Evolutionary conservation across 2,329 filamentous ascomycete species (phyloP).

Genomic region (Purpureocillium lavendulum): DNA sequence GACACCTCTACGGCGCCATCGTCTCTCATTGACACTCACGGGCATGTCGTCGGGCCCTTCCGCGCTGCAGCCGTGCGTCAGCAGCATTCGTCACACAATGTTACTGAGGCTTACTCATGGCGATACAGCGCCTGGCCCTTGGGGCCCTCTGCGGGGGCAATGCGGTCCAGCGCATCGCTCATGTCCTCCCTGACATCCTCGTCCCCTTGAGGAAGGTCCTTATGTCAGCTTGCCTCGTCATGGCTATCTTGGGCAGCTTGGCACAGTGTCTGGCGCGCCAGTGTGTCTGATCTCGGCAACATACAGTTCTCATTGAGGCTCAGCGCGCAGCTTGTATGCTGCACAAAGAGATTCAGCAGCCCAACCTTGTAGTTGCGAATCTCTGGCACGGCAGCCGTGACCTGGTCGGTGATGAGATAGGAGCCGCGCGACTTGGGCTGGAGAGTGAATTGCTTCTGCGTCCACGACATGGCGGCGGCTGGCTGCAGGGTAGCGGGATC

Average conservation of each 20-base stretch:
- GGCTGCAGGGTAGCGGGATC: slow-evolving; percentile 15
- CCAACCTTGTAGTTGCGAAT: slow-evolving; percentile 77
- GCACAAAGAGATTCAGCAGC: slow-evolving; percentile 81
- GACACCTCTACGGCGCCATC: not conserved
- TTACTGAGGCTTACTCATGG: slow-evolving; percentile 44
- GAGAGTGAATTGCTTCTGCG: slow-evolving; percentile 77
- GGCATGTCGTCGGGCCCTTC: slow-evolving; percentile 96
- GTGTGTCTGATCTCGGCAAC: slow-evolving; percentile 9
- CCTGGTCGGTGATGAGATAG: slow-evolving; percentile 79
- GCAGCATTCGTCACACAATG: not conserved
- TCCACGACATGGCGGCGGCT: slow-evolving; percentile 57
- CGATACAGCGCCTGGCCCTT: slow-evolving; percentile 70
- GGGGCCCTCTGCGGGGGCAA: slow-evolving; percentile 70
- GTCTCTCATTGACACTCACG: slow-evolving; percentile 29
- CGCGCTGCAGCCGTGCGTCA: slow-evolving; percentile 36
- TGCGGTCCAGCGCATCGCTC: slow-evolving; percentile 85
- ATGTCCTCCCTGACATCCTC: slow-evolving; percentile 83
- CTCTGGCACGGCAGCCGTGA: slow-evolving; percentile 67
- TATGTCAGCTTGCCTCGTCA: not conserved
- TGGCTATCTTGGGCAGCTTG: too few species aligned
- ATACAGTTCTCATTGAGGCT: slow-evolving; percentile 84
- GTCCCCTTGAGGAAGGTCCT: slow-evolving; percentile 38
- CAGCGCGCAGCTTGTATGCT: slow-evolving; percentile 89
- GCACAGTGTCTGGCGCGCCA: not conserved
- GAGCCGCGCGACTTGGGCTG: slow-evolving; percentile 70